A percentile compares a stretch with the other conserved stretches of the same genome.
Evolutionary conservation across 2,329 filamentous ascomycete genomes (phyloP).

Genomic region (Epichloe bromicola): DNA sequence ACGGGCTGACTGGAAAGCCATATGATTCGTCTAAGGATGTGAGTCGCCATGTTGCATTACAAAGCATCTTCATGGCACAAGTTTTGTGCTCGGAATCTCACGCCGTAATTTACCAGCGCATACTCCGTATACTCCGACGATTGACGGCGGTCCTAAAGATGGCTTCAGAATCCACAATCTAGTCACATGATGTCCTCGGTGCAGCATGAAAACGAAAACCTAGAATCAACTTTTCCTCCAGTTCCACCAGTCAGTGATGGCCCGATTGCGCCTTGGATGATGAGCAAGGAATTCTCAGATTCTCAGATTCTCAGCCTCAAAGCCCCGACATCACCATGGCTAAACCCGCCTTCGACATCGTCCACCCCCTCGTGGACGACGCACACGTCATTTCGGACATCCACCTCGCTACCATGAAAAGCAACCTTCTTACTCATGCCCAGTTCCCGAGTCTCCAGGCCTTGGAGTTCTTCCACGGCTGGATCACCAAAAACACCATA

Average conservation of each 20-base stretch:
- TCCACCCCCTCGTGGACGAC: conserved; percentile 15
- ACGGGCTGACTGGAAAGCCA: too few species aligned
- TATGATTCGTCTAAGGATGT: too few species aligned
- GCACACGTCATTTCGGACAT: conserved; percentile 16
- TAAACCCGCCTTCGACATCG: conserved; percentile 11
- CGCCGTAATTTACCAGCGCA: too few species aligned
- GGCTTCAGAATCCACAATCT: background rate
- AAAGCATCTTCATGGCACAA: too few species aligned
- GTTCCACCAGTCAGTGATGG: background rate
- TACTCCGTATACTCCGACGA: too few species aligned
- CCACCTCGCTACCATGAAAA: conserved; percentile 26
- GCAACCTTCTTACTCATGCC: conserved; percentile 25
- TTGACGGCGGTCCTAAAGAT: too few species aligned
- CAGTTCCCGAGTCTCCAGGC: conserved; percentile 24
- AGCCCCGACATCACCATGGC: background rate
- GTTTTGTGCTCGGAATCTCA: too few species aligned
- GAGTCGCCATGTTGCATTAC: too few species aligned
- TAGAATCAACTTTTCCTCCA: background rate
- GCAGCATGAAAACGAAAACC: background rate
- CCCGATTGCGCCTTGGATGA: background rate
- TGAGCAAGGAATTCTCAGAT: background rate
- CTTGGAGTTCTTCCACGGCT: conserved; percentile 16
- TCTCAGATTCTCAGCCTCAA: background rate
- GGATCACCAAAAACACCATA: conserved; percentile 18
- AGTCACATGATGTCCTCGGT: background rate